These are phyloP conservation scores for Gelatoporia subvermispora DNA, from an alignment of 768 basidiomycete genomes.

Conservation along the genomic window DNA sequence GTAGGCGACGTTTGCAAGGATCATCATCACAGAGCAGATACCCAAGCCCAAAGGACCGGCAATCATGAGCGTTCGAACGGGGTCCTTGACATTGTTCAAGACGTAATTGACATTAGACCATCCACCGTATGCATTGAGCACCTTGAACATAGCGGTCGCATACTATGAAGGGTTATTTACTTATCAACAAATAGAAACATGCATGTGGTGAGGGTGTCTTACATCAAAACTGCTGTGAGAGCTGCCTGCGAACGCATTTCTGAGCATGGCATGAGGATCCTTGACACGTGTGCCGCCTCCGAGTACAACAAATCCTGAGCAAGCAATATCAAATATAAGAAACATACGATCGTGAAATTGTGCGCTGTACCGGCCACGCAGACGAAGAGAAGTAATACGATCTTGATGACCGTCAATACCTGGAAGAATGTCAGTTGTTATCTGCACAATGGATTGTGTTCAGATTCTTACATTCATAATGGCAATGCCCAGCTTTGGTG, in stretches of 20 bases:
- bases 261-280: conserved; percentile 56
- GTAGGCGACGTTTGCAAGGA: conserved; percentile 52
- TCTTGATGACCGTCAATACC: conserved; percentile 35
- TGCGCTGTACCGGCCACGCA: conserved; percentile 30
- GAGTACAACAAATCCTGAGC: conserved; percentile 52
- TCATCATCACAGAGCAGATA: conserved; percentile 47
- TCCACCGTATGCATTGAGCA: conserved; percentile 42
- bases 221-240: conserved; percentile 48
- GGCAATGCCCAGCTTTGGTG: conserved; percentile 42
- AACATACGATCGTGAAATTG: neutral
- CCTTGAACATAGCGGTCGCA: conserved; percentile 57
- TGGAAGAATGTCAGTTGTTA: conserved; percentile 12
- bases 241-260: conserved; percentile 51
- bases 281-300: conserved; percentile 48
- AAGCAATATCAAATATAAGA: neutral
- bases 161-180: conserved; percentile 36
- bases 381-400: conserved; percentile 15
- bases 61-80: conserved; percentile 56
- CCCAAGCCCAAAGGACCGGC: conserved; percentile 56
- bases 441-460: conserved; percentile 3
- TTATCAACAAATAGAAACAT: neutral
- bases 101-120: conserved; percentile 59
- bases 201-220: conserved; percentile 1
- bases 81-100: conserved; percentile 55
- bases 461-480: conserved; percentile 45